These are phyloP conservation scores for Candida labiduridarum DNA, from an alignment of 1,139 yeast genomes.

Conservation along the genomic window DNA sequence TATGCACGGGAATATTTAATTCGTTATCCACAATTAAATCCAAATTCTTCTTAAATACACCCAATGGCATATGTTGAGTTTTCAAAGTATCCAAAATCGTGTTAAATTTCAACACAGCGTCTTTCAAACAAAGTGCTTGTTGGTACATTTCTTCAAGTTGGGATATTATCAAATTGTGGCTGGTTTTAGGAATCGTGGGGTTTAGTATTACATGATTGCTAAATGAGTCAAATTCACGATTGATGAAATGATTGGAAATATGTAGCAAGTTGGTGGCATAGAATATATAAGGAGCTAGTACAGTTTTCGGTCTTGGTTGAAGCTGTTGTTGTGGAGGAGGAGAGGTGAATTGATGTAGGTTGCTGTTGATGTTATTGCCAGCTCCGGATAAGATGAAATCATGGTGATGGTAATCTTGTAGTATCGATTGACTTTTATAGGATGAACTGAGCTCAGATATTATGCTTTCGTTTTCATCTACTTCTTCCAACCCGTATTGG, in stretches of 20 bases:
- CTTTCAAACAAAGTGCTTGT: conserved; percentile 9
- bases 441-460: conserved; percentile 12
- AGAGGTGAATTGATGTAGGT: neutral
- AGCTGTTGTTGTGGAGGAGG: neutral
- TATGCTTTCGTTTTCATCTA: conserved; percentile 14
- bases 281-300: conserved; percentile 21
- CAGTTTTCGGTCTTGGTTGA: conserved; percentile 9
- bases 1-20: conserved; percentile 13
- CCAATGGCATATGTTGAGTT: conserved; percentile 8
- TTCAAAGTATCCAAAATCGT: conserved; percentile 1
- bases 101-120: neutral
- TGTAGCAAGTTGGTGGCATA: conserved; percentile 21
- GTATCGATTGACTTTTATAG: conserved; percentile 2
- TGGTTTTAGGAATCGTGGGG: conserved; percentile 13
- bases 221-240: conserved; percentile 16
- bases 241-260: conserved; percentile 17
- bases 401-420: neutral
- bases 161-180: conserved; percentile 9
- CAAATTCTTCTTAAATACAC: conserved; percentile 4
- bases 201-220: conserved; percentile 12
- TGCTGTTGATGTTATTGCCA: neutral
- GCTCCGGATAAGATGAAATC: neutral
- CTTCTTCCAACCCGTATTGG: conserved; percentile 10
- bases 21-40: conserved; percentile 7
- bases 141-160: conserved; percentile 12